Evolutionary conservation across 2,329 filamentous ascomycete genomes (phyloP), one percentile per base, ranked within the genome.

Genomic region (Aspergillus tanneri): DNA sequence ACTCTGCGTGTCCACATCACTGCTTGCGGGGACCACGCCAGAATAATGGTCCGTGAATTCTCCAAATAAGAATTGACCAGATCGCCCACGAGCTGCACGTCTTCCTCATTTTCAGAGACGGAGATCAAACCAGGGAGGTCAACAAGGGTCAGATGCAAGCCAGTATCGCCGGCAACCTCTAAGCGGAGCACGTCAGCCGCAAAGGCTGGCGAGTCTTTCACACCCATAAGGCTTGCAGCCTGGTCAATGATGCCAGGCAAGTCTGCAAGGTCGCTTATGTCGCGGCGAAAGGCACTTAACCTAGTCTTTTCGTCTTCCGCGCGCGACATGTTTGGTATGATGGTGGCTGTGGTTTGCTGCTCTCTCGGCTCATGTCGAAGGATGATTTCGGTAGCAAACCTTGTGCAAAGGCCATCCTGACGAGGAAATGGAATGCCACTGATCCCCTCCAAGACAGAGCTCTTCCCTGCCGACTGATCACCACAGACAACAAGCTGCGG

Each of bases 401-500:
- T 72, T 0, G 82, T 85, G 54, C 82, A 85, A 2, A 83, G 72
- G 21, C 78, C 78, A 44, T 80, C 79, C 43, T 81, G 77, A 49
- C 78, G 70, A 1, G 83, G 82, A 32, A 85, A 85, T 0, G 79
- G 78, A 3, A 81, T 80, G 27, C 80, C 80, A 0, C 79, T 82
- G 39, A 85, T 71, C 11, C 80, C 81, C 60, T 84, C 82, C 3
- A 85, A 73, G 3, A 61, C 60, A 0, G 81, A 84, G 55, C 79
- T 82, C 66, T 85, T 85, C 19, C 82, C 82, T 5, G 80, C 76
- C 1, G 80, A 83, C 64, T 84, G 81, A 60, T 85, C 81, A 34
- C 82, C 82, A 24, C 82, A 82, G 16, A 84, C 82, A 28, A 83
- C 79, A 30, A 85, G 77, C 63, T 85, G 81, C 1, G 80, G 81